Evolutionary conservation across 2,329 filamentous ascomycete species (phyloP), one percentile per base, ranked within the genome.

Genomic region (Fusarium concolor): DNA sequence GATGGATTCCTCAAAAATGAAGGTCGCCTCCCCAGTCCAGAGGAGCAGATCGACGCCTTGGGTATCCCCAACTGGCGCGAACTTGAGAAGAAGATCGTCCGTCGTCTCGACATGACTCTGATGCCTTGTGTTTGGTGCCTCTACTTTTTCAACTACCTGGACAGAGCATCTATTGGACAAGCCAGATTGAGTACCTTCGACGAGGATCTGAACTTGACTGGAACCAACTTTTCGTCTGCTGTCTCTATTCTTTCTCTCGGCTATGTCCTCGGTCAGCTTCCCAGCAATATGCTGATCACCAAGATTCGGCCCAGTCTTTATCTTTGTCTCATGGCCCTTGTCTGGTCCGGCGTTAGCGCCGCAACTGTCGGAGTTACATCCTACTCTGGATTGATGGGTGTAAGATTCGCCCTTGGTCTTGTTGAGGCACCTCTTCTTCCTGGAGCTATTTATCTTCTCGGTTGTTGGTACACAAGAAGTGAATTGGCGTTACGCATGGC

Each of bases 81-180:
- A 33, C 33, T 62, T 17, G 58, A 62, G 39, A 62, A 62, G 22
- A 62, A 62, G 46, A 62, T 62, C 1, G 58, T 62, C 4, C 42
- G 58, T 3, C 58, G 58, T 26, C 56, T 62, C 20, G 58, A 62
- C 2, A 17, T 62, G 41, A 62, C 58, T 17, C 58, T 62, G 28
- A 62, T 62, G 58, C 58, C 58, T 4, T 62, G 58, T 37, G 46
- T 62, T 2, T 62, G 58, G 58, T 62, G 58, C 12, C 58, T 62
- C 8, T 62, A 62, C 33, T 62, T 62, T 33, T 62, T 62, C 46
- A 62, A 62, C n/a, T 62, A 62, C 5, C 56, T 62, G 1, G 58
- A 62, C n/a, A 54, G 58, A 55, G 58, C 58, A 1, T 62, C 58
- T 0, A 62, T 62, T 5, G 58, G 58, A 4, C 58, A 62, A 6